Evolutionary conservation across 106 monocot genomes (phyloP).

Genomic region (Agapanthus africanus): DNA sequence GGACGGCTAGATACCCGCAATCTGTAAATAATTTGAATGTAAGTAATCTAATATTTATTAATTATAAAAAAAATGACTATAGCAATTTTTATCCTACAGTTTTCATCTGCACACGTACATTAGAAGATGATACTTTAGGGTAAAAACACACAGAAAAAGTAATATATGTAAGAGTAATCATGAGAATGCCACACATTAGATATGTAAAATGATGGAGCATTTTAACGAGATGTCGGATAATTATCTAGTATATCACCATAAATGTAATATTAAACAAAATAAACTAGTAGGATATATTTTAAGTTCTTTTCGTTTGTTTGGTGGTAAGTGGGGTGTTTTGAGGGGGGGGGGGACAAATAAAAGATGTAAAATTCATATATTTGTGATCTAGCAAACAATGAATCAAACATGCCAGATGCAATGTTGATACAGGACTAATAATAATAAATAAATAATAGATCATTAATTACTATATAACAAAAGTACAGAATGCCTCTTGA

Average conservation of each 20-base stretch:
- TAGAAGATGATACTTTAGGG: background rate
- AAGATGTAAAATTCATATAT: background rate
- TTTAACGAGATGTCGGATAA: background rate
- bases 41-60: background rate
- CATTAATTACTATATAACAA: background rate
- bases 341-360: background rate
- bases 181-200: background rate
- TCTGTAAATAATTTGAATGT: constrained; percentile 37
- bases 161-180: background rate
- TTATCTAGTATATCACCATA: background rate
- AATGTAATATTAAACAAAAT: background rate
- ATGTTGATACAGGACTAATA: background rate
- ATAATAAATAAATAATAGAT: background rate
- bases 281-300: too few species aligned
- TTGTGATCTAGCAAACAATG: background rate
- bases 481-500: background rate
- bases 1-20: constrained; percentile 53
- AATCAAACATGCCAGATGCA: background rate
- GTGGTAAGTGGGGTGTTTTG: too few species aligned
- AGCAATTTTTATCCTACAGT: too few species aligned
- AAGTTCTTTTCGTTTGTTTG: too few species aligned
- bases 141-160: background rate
- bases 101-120: background rate
- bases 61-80: too few species aligned
- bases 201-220: background rate